Conservation (phyloP, 106 monocot genomes). For the Iris macrosiphon region DNA sequence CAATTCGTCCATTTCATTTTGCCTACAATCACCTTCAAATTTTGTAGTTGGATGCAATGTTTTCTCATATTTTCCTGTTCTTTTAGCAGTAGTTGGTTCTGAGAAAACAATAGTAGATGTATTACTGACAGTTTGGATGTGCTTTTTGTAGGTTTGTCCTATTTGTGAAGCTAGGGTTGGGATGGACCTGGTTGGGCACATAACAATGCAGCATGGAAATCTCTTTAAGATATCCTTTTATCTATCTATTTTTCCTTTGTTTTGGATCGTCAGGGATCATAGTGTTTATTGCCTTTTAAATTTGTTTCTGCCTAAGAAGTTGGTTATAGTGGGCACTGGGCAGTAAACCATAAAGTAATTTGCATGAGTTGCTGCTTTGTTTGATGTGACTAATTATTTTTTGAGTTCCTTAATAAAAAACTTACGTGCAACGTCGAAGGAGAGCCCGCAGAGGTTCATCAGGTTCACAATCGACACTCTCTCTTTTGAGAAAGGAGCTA, state of each 20-base stretch:
- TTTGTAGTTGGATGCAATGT: no score
- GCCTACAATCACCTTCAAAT: no score
- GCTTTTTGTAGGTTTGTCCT: slow-evolving; percentile 53
- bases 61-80: no score
- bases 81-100: no score
- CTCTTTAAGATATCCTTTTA: slow-evolving; percentile 71
- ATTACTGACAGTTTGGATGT: neutral
- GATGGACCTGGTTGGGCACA: slow-evolving; percentile 54
- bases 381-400: neutral
- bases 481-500: slow-evolving; percentile 46
- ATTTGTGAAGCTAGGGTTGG: slow-evolving; percentile 51
- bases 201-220: slow-evolving; percentile 43
- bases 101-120: no score
- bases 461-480: slow-evolving; percentile 30
- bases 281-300: neutral
- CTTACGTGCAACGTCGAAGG: slow-evolving; percentile 49
- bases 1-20: no score
- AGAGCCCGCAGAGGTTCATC: slow-evolving; percentile 31
- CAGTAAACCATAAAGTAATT: neutral
- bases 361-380: neutral
- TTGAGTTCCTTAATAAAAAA: slow-evolving; percentile 28
- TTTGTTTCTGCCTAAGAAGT: neutral
- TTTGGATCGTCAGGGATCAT: neutral
- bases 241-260: neutral
- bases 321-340: neutral